Conservation (phyloP, 176 grass and related monocot species). For the Oryza glaberrima region DNA sequence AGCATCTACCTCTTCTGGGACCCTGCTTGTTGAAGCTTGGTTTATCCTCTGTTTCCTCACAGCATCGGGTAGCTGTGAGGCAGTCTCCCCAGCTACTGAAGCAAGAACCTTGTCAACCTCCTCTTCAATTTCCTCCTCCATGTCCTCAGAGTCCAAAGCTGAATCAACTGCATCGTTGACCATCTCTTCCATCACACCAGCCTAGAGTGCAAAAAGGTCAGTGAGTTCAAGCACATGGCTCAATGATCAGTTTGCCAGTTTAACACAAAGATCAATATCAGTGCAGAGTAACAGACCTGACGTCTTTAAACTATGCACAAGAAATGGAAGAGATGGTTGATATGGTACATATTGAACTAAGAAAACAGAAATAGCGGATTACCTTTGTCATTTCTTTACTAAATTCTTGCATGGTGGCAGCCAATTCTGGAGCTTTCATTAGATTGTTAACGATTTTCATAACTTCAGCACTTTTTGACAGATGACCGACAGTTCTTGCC, state of each 20-base stretch:
- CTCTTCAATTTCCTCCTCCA: constrained; percentile 92
- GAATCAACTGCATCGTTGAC: constrained; percentile 86
- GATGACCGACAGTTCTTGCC: constrained; percentile 82
- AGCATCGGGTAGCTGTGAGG: constrained; percentile 78
- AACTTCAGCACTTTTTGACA: constrained; percentile 86
- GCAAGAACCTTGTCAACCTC: constrained; percentile 94
- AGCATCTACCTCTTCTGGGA: constrained; percentile 57
- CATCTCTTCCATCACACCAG: constrained; percentile 95
- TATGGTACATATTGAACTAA: neutral
- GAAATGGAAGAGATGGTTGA: neutral
- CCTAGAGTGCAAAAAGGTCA: constrained; percentile 51
- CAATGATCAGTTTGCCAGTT: neutral
- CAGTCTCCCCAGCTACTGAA: constrained; percentile 71
- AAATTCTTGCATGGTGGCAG: constrained; percentile 91
- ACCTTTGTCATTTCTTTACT: constrained; percentile 98
- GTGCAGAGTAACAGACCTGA: neutral
- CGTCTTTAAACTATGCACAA: neutral
- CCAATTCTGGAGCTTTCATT: constrained; percentile 96
- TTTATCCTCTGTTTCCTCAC: constrained; percentile 66
- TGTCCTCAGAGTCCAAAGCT: constrained; percentile 92
- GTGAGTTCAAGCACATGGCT: neutral
- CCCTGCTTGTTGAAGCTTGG: constrained; percentile 62
- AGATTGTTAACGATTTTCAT: constrained; percentile 90
- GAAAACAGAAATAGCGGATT: constrained; percentile 13
- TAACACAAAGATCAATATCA: neutral